Base-by-base conservation (phyloP, 345 rosid genomes). In the Firmiana major region DNA sequence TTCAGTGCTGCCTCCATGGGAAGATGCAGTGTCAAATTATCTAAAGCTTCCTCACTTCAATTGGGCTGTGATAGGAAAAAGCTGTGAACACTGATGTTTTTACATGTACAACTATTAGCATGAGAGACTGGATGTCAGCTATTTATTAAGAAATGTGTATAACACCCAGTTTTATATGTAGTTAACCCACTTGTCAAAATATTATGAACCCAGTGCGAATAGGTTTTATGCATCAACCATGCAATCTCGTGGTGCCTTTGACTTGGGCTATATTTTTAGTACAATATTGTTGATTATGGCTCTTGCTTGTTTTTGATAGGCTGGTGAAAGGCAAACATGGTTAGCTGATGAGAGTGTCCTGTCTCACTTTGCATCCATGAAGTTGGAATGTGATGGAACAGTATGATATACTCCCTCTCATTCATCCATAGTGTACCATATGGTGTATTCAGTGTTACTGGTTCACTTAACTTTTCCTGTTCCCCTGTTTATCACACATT, bases 261-360 rank as follows among this genome's bases (percentile, higher is more conserved):
- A 34, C 36, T 71, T 51, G 60, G 43, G 45, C 24, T 71, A 10
- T 71, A 28, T 17, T 31, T 51, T 71, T 49, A 5, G 17, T n/a
- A 19, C 62, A 51, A 17, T 28, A 2, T 51, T 51, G 15, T 75
- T 48, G 26, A 31, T 75, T 28, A 75, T 19, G 38, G 60, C 58
- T 63, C 28, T 68, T 74, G 51, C 60, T 73, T 82, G 71, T 72
- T 81, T 84, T 71, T 78, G 73, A 73, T 84, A 93, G 97, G 93
- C 78, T 73, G 83, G 69, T 74, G 89, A 87, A 84, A 85, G 90
- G 77, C 66, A 83, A 75, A 85, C 93, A 57, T 96, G 99, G 99
- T 78, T 96, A 83, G 92, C 90, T 80, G 98, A 92, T 79, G 97
- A 88, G 83, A 87, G 83, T 82, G 88, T 87, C 79, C 57, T 86